These are phyloP conservation scores for Limonium bicolor DNA, from an alignment of 148 eudicot genomes.

Conservation along the genomic window DNA sequence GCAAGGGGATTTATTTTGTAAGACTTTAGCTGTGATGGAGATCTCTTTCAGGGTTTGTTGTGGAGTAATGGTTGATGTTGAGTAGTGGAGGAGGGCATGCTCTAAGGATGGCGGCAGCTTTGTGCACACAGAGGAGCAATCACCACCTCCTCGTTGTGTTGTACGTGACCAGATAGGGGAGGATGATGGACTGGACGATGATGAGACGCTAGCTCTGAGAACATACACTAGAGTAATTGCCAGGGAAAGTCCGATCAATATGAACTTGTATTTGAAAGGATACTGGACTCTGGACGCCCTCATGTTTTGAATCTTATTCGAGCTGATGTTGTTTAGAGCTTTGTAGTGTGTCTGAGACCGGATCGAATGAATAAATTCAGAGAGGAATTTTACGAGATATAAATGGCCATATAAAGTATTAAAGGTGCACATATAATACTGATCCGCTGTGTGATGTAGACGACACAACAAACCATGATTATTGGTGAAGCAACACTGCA, in stretches of 20 bases:
- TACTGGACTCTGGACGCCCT: too few species aligned
- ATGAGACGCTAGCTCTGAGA: too few species aligned
- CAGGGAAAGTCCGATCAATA: conserved; percentile 3
- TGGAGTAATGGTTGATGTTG: conserved; percentile 65
- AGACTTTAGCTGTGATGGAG: conserved; percentile 32
- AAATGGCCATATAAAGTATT: too few species aligned
- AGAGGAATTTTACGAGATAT: too few species aligned
- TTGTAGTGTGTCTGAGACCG: too few species aligned
- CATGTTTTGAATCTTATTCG: too few species aligned
- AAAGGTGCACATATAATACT: too few species aligned
- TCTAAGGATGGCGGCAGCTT: conserved; percentile 50
- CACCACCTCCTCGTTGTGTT: not conserved
- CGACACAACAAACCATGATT: too few species aligned
- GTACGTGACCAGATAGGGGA: not conserved
- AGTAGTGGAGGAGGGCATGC: conserved; percentile 61
- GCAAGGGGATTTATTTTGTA: conserved; percentile 50
- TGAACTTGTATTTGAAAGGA: conserved; percentile 1
- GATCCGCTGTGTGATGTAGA: too few species aligned
- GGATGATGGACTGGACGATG: not conserved
- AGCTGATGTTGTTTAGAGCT: too few species aligned
- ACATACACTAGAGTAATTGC: not conserved
- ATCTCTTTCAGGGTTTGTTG: conserved; percentile 67
- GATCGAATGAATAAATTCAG: too few species aligned
- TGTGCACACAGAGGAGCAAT: conserved; percentile 16
- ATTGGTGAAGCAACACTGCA: too few species aligned